Base-by-base conservation (phyloP, 495 filamentous ascomycete species). In the Penicillium tannophilum region DNA sequence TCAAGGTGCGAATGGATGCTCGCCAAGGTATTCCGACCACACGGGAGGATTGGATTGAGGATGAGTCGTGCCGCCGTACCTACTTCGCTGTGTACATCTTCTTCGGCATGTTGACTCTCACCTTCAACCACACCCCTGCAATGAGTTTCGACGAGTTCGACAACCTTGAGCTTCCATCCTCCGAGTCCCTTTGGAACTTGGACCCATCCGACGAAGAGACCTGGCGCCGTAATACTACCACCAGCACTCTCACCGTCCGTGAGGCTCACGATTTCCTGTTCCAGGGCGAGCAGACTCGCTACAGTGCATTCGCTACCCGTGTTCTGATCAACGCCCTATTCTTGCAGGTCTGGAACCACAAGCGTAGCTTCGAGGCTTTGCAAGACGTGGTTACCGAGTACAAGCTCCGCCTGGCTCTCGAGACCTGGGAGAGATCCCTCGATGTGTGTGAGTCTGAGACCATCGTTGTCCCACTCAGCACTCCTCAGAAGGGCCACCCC, bases 1-100 rank as follows among this genome's bases (percentile, higher is more conserved):
- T 98, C 56, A 96, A 96, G 80, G 80, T 95, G 42, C 90, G 95
- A 19, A 88, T 87, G 35, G 93, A 98, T 65, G 90, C 88, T 58
- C 90, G 95, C 63, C 91, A 92, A 64, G 90, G 87, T 49, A 80
- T 81, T 28, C 81, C 80, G 58, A 90, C 91, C 9, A 90, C 83
- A 47, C 89, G 93, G 39, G 86, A 91, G 53, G 91, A 98, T 69
- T 98, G 94, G 94, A 87, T 98, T 57, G 91, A 94, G 68, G 94
- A 98, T 68, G 94, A 98, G 69, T 92, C 92, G 20, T 96, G 95
- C 78, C 86, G 93, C 54, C 90, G 94, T 46, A 98, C 94, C 2
- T 98, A 98, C 78, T 98, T 92, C 64, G 94, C 94, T n/a, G 93
- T 98, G 55, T 98, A 98, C 75, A 93, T 98, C 76, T 98, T 98